Base-by-base conservation (phyloP, 371 early-diverging fungal genomes). In the Dinochytrium kinnereticum region DNA sequence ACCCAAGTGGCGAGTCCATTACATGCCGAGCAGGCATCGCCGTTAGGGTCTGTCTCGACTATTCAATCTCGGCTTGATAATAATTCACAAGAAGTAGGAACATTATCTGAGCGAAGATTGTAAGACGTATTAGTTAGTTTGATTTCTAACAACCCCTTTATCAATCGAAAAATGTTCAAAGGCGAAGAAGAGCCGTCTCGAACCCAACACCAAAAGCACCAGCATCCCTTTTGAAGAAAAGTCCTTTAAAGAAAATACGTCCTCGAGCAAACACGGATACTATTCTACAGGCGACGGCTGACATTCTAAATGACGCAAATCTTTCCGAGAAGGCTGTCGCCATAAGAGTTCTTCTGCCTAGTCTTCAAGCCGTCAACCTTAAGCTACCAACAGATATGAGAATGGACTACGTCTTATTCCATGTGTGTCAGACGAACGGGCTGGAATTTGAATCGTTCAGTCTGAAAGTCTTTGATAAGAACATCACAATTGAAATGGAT, bases 401-500 rank as follows among this genome's bases (percentile, higher is more conserved):
- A 5, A 76, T 85, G 78, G 85, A 85, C 38, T 69, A 69, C n/a
- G 64, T 81, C 19, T 74, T 85, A n/a, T 36, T 26, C 33, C 65
- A 78, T 40, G 75, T 82, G 33, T 85, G 85, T 74, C 74, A 81
- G 59, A 75, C 79, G 50, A 68, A 78, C 39, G 17, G 33, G 31
- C 21, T 81, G 19, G 83, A 83, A 31, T 82, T 79, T 72, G 82
- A 80, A 5, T 36, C 68, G 31, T 76, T 82, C 53, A 78, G 83
- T 3, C 72, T 85, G 21, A 75, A 79, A 49, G 24, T 83, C 3
- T 61, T 78, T 51, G 77, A 76, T 44, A 74, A 72, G 37, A 53
- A 68, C 21, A 57, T 70, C 26, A 59, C 78, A 0, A 69, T 80
- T 2, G 87, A 86, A 59, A 75, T 85, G 78, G 87, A 86, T 72